phyloP scores from a whole-genome alignment of 2,329 filamentous ascomycete genomes.

The Fusarium sp. region DNA sequence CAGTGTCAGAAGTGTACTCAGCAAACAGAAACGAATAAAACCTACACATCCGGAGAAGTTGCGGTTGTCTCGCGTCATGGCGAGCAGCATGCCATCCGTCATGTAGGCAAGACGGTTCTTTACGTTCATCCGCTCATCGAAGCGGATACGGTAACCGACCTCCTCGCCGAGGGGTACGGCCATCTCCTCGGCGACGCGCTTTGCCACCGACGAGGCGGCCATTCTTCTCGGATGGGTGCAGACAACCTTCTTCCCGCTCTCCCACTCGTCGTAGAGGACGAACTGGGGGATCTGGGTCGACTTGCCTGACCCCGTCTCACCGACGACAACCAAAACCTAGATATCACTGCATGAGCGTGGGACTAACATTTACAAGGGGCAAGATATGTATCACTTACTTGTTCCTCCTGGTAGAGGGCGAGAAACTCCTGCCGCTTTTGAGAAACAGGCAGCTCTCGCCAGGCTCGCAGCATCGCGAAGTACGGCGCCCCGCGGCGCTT shows the following conservation, averaged over 20 bases:
- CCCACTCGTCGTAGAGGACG: constrained; percentile 25
- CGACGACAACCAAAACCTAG: constrained; percentile 26
- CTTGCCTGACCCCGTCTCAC: constrained; percentile 34
- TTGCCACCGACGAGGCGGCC: constrained; percentile 91
- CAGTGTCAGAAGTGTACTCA: neutral
- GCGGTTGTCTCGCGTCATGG: neutral
- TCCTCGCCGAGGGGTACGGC: constrained; percentile 84
- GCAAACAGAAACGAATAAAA: neutral
- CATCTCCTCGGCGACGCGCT: constrained; percentile 89
- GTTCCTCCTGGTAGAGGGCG: neutral
- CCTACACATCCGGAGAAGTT: neutral
- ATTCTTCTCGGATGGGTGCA: constrained; percentile 80
- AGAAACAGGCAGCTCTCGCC: neutral
- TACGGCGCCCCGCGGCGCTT: neutral
- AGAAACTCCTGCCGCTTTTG: neutral
- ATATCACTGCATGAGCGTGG: neutral
- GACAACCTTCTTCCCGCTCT: neutral
- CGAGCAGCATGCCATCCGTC: constrained; percentile 14
- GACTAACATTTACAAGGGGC: neutral
- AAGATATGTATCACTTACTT: neutral
- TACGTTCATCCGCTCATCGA: constrained; percentile 63
- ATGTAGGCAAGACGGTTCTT: constrained; percentile 25
- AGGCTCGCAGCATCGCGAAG: neutral
- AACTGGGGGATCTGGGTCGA: constrained; percentile 35
- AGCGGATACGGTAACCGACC: constrained; percentile 88